Evolutionary conservation across 1,284 basidiomycete genomes (phyloP).

Genomic region (Mixia osmundae): DNA sequence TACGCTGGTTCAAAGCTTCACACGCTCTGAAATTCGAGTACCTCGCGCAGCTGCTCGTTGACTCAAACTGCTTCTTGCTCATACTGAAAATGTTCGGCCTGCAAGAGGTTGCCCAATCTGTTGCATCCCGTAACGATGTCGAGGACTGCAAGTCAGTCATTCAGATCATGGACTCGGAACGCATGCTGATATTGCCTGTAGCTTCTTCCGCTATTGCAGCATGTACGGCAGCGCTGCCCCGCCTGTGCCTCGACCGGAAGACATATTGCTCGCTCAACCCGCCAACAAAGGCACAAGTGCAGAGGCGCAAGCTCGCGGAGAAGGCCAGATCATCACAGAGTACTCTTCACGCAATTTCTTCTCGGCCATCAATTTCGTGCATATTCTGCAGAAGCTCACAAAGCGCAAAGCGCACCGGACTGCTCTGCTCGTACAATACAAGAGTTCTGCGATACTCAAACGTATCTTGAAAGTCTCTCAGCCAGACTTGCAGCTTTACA

Average conservation of each 20-base stretch:
- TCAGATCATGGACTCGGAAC: background rate
- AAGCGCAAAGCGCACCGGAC: constrained; percentile 87
- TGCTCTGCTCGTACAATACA: constrained; percentile 90
- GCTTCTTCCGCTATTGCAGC: constrained; percentile 82
- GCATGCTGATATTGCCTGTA: background rate
- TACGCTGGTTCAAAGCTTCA: constrained; percentile 98
- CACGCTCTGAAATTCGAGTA: constrained; percentile 98
- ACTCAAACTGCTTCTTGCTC: constrained; percentile 80
- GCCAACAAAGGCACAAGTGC: constrained; percentile 32
- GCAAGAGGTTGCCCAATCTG: constrained; percentile 62
- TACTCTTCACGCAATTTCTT: constrained; percentile 99
- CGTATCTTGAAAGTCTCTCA: constrained; percentile 82
- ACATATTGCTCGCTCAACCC: constrained; percentile 32
- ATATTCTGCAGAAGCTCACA: constrained; percentile 92
- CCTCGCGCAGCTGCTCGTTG: constrained; percentile 75
- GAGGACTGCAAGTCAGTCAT: constrained; percentile 51
- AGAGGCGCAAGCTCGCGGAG: constrained; percentile 34
- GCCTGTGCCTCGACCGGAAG: constrained; percentile 20
- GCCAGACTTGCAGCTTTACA: constrained; percentile 76
- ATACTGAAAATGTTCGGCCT: constrained; percentile 96
- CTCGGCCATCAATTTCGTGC: constrained; percentile 90
- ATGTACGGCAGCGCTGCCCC: constrained; percentile 27
- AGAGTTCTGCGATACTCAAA: constrained; percentile 88
- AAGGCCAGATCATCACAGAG: constrained; percentile 71
- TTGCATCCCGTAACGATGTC: constrained; percentile 70